Conservation (phyloP, 208 protist species). For the Acanthamoeba royreba region DNA sequence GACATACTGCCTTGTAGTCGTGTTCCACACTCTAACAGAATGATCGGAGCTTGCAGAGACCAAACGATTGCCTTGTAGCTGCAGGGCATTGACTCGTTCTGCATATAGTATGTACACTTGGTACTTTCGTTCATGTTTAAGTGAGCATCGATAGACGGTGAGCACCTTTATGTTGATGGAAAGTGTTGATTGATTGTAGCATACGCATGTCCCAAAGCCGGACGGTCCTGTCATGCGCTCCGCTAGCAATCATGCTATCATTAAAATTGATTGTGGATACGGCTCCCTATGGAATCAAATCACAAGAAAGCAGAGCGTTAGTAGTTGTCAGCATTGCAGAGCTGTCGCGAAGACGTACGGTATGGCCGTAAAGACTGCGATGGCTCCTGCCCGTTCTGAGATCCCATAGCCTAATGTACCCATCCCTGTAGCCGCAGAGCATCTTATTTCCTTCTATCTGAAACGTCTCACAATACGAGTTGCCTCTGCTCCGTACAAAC, state of each 20-base stretch:
- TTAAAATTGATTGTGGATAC: background rate
- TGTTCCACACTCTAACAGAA: too few species aligned
- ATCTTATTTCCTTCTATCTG: background rate
- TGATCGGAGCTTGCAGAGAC: too few species aligned
- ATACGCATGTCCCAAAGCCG: background rate
- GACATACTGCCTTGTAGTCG: too few species aligned
- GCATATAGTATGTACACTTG: too few species aligned
- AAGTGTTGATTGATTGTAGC: background rate
- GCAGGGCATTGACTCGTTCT: too few species aligned
- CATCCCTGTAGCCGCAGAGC: background rate
- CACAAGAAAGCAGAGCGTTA: too few species aligned
- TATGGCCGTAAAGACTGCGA: background rate
- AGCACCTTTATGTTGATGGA: background rate
- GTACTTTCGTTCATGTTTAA: too few species aligned
- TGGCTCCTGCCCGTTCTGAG: background rate
- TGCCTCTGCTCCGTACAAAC: background rate
- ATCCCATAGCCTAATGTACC: constrained; percentile 2
- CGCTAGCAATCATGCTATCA: background rate
- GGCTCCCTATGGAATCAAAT: background rate
- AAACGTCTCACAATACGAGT: background rate
- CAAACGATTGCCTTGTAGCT: too few species aligned
- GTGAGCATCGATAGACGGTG: too few species aligned
- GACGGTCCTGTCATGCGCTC: background rate
- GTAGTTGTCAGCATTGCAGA: background rate
- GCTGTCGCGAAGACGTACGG: too few species aligned